Evolutionary conservation across 139 green algal genomes (phyloP), one percentile per base, ranked within the genome.

Genomic region (Zygnema cylindricum): DNA sequence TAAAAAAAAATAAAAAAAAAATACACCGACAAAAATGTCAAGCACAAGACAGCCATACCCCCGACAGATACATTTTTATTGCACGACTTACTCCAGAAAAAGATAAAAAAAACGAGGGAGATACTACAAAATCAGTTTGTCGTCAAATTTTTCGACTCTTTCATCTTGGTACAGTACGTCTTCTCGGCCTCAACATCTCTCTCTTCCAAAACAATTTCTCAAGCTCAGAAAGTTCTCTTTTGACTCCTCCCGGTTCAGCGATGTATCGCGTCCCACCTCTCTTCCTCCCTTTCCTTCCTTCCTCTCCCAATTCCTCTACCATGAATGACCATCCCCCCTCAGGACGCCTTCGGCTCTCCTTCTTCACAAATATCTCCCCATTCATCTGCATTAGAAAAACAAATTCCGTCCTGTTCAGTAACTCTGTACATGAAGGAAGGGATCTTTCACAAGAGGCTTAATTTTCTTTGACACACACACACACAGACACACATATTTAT

Each of bases 191-290:
- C 23, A 43, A 3, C 16, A 78, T 90, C 81, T 90, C 86, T 30
- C 86, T 88, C 35, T 43, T 84, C 40, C 89, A 2, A 33, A 89
- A 90, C 32, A 63, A 25, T 40, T 90, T 90, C 69, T 90, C 86
- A 39, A 90, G 42, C 1, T 91, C 86, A 55, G 85, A 89, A 25
- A 90, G 85, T 22, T 25, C 54, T 36, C 86, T 49, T 35, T n/a
- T 49, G 1, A 16, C 40, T 0, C 33, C 86, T 1, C 54, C 35
- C 1, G 86, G 81, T 38, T 89, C 41, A 35, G 39, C 78, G 35
- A 90, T 78, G 23, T 85, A 90, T 39, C 81, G 79, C 33, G 85
- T 84, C 33, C 86, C 86, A 84, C 86, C 86, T 16, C 49, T 63
- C 23, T 78, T 43, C 1, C 39, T 81, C 41, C 86, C 86, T 25